Conservation (phyloP, 495 filamentous ascomycete species). For the Penicillium diatomitis region DNA sequence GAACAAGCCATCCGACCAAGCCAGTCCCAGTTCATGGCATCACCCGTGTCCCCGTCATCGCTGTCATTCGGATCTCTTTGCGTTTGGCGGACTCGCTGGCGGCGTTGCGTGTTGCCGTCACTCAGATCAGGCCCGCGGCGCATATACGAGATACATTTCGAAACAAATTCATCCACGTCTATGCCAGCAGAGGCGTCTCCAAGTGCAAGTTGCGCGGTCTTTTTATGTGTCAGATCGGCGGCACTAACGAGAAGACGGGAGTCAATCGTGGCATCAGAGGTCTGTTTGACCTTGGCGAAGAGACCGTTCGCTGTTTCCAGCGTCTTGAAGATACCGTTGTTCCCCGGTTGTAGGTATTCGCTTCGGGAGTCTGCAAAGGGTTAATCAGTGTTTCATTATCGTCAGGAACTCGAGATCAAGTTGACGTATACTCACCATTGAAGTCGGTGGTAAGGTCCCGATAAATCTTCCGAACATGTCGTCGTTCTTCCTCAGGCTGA, state of each 20-base stretch:
- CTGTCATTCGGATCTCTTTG: slow-evolving; percentile 40
- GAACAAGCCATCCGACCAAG: slow-evolving; percentile 69
- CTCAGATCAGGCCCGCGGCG: slow-evolving; percentile 37
- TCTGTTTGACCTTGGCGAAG: slow-evolving; percentile 70
- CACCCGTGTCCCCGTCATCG: slow-evolving; percentile 52
- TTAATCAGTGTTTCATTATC: slow-evolving; percentile 5
- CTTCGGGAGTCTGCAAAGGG: slow-evolving; percentile 48
- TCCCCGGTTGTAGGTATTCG: slow-evolving; percentile 53
- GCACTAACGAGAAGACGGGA: slow-evolving; percentile 70
- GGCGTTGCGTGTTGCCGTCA: slow-evolving; percentile 21
- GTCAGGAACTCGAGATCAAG: no score
- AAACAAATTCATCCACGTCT: slow-evolving; percentile 89
- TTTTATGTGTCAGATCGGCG: slow-evolving; percentile 69
- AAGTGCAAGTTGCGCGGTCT: slow-evolving; percentile 56
- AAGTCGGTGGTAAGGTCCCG: slow-evolving; percentile 60
- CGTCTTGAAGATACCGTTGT: slow-evolving; percentile 51
- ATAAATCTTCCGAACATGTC: slow-evolving; percentile 56
- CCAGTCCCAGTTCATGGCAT: slow-evolving; percentile 80
- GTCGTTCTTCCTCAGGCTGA: slow-evolving; percentile 71
- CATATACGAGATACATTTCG: slow-evolving; percentile 88
- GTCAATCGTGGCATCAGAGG: slow-evolving; percentile 86
- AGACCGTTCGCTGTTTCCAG: slow-evolving; percentile 55
- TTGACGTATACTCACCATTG: slow-evolving; percentile 35
- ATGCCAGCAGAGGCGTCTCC: slow-evolving; percentile 63
- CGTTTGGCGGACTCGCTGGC: slow-evolving; percentile 20